Evolutionary conservation across 345 rosid genomes (phyloP).

Genomic region (Moringa oleifera): DNA sequence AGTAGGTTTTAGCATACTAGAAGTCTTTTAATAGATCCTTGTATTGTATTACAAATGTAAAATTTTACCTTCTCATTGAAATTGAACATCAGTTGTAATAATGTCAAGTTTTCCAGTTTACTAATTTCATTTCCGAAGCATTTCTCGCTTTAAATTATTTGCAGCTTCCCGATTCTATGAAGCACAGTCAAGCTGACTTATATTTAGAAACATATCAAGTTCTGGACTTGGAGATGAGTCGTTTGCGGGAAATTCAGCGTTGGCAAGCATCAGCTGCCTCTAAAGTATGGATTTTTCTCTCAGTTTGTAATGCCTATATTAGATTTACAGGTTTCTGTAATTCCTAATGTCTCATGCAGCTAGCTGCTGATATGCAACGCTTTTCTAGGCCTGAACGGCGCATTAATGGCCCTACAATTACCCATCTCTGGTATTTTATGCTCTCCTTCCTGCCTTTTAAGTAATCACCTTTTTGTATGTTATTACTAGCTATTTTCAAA

Average conservation of each 20-base stretch:
- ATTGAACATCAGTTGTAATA: neutral
- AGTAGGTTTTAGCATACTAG: no score
- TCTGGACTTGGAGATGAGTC: conserved; percentile 98
- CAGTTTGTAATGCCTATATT: neutral
- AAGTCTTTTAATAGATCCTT: neutral
- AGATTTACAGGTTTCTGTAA: conserved; percentile 1
- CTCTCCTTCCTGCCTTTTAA: neutral
- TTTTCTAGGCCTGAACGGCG: conserved; percentile 97
- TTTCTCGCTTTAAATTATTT: conserved; percentile 8
- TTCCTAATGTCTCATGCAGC: conserved; percentile 48
- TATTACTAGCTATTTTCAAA: conserved; percentile 5
- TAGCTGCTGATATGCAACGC: conserved; percentile 99
- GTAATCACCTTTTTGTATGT: neutral
- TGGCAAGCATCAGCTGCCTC: conserved; percentile 97
- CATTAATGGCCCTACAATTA: conserved; percentile 93
- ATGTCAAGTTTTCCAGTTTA: neutral
- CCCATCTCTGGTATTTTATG: conserved; percentile 74
- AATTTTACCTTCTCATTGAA: neutral
- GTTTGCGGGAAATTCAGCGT: conserved; percentile 89
- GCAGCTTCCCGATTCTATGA: conserved; percentile 99
- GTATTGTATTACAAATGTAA: neutral
- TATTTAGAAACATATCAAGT: conserved; percentile 98
- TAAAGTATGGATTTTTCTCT: conserved; percentile 42
- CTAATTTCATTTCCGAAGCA: neutral
- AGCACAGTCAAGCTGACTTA: conserved; percentile 96